These are phyloP conservation scores for Calvatia gigantea DNA, from an alignment of 768 basidiomycete genomes.

Conservation along the genomic window DNA sequence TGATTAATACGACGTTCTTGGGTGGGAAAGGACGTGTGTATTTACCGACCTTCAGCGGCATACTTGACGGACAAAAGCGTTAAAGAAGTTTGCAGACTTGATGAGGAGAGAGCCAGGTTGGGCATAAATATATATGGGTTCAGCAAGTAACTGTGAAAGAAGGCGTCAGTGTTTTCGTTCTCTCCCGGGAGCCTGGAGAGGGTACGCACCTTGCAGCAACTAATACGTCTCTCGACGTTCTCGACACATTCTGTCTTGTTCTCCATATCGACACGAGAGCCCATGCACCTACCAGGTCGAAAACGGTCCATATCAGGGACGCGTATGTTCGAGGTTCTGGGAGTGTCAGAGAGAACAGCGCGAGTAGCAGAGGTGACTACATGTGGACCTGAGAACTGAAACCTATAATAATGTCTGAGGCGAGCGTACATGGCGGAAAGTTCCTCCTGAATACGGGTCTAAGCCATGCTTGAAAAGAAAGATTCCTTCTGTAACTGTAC, in stretches of 20 bases:
- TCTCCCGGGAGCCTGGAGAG: background rate
- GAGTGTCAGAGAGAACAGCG: slow-evolving; percentile 68
- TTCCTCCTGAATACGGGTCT: slow-evolving; percentile 84
- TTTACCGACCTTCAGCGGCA: slow-evolving; percentile 61
- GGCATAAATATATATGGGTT: slow-evolving; percentile 88
- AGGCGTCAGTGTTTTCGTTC: background rate
- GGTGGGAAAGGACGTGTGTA: background rate
- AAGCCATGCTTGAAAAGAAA: slow-evolving; percentile 75
- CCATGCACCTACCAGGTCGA: slow-evolving; percentile 67
- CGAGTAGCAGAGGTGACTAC: slow-evolving; percentile 82
- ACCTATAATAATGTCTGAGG: background rate
- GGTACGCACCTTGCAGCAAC: slow-evolving; percentile 64
- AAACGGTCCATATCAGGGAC: slow-evolving; percentile 65
- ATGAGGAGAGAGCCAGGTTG: slow-evolving; percentile 77
- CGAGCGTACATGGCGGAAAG: slow-evolving; percentile 78
- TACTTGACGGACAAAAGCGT: slow-evolving; percentile 65
- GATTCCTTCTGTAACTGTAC: slow-evolving; percentile 83
- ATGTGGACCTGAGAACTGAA: background rate
- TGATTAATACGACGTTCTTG: background rate
- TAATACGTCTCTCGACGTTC: slow-evolving; percentile 51
- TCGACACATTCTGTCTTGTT: slow-evolving; percentile 47
- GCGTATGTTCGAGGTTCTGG: slow-evolving; percentile 47
- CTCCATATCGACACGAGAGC: slow-evolving; percentile 68
- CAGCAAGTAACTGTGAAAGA: slow-evolving; percentile 83
- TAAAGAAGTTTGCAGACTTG: slow-evolving; percentile 76